Evolutionary conservation across 768 basidiomycete genomes (phyloP).

Genomic region (Hydnomerulius pinastri): DNA sequence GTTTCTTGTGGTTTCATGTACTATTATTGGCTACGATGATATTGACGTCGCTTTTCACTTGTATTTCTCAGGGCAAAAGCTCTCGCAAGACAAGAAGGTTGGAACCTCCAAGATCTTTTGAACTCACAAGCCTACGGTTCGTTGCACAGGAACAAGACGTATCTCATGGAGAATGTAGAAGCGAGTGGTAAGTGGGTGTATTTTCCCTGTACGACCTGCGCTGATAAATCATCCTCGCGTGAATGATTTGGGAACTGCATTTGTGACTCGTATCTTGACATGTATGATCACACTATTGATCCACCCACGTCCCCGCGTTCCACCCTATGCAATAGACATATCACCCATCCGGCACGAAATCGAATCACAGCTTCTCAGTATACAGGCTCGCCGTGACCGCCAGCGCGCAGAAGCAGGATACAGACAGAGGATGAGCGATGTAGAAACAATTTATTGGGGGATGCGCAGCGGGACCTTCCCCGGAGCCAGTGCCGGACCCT

Average conservation of each 20-base stretch:
- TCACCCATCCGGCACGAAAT: slow-evolving; percentile 15
- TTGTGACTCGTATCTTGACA: neutral
- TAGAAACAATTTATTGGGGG: slow-evolving; percentile 46
- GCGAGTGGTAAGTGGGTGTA: slow-evolving; percentile 35
- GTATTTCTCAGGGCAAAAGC: slow-evolving; percentile 32
- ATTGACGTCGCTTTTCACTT: too few species aligned
- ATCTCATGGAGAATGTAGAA: slow-evolving; percentile 40
- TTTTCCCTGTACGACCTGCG: neutral
- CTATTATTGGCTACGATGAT: too few species aligned
- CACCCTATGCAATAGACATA: slow-evolving; percentile 23
- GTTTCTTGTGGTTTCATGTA: too few species aligned
- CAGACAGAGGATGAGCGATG: slow-evolving; percentile 30
- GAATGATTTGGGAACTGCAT: neutral
- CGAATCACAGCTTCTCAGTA: slow-evolving; percentile 30
- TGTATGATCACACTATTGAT: neutral
- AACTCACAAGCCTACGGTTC: slow-evolving; percentile 40
- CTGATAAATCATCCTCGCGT: too few species aligned
- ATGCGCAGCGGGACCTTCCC: slow-evolving; percentile 38
- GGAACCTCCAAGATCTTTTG: slow-evolving; percentile 43
- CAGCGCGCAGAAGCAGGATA: slow-evolving; percentile 30
- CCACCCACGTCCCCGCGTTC: neutral
- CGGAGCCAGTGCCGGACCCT: neutral
- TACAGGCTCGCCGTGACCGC: slow-evolving; percentile 27
- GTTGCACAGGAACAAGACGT: slow-evolving; percentile 40
- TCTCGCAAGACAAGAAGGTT: slow-evolving; percentile 43